phyloP scores from a whole-genome alignment of 1,284 basidiomycete genomes.

The Mycosarcoma maydis region DNA sequence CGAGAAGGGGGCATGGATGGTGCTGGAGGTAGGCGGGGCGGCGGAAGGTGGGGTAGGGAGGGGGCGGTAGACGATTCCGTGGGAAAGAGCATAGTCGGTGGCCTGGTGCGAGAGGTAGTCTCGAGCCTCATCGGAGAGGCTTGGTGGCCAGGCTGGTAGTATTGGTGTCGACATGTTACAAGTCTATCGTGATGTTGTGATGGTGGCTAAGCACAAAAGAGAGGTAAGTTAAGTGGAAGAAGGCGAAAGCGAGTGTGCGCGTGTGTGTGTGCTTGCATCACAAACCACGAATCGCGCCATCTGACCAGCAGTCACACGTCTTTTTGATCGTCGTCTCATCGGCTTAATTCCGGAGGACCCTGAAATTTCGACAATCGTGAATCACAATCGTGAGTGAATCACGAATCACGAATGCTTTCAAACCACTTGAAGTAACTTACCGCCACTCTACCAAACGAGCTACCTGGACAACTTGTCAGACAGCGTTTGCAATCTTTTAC shows the following conservation, averaged over 20 bases:
- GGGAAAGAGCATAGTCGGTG: conserved; percentile 83
- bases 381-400: too few species aligned
- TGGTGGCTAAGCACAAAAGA: too few species aligned
- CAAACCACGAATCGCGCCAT: conserved; percentile 39
- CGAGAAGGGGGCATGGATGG: conserved; percentile 87
- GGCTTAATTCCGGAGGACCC: conserved; percentile 39
- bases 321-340: conserved; percentile 22
- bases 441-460: too few species aligned
- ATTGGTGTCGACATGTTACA: conserved; percentile 14
- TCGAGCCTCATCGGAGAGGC: conserved; percentile 73
- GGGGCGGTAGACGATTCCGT: conserved; percentile 85
- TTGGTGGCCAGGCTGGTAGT: conserved; percentile 75
- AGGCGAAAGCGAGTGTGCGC: background rate
- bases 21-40: conserved; percentile 69
- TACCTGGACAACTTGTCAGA: too few species aligned
- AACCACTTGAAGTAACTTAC: too few species aligned
- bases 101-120: conserved; percentile 75
- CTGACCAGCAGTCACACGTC: conserved; percentile 2
- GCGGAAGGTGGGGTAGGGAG: conserved; percentile 67
- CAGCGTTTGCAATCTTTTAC: too few species aligned
- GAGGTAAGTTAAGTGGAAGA: background rate
- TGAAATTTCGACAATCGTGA: conserved; percentile 12
- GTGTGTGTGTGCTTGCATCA: conserved; percentile 2
- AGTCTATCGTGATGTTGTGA: conserved; percentile 2
- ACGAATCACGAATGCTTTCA: conserved; percentile 4